Evolutionary conservation across 805 yeast species (phyloP).

Genomic region (Candida glaebosa): DNA sequence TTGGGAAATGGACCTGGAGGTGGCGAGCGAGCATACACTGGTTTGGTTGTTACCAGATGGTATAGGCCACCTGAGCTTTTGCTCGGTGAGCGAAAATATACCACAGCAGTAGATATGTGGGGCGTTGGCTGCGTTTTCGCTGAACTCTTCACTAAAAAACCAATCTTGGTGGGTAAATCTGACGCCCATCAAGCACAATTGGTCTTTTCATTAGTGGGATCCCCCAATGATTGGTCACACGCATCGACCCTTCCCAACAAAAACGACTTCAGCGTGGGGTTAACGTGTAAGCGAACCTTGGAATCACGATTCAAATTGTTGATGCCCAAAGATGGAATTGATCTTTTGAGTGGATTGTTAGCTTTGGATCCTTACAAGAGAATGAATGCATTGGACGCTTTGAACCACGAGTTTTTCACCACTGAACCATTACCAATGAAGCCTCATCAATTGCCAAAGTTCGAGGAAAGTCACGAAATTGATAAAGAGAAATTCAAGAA

Average conservation of each 20-base stretch:
- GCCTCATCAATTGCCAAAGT: slow-evolving; percentile 55
- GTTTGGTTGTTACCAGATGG: slow-evolving; percentile 92
- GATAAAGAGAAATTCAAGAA: slow-evolving; percentile 61
- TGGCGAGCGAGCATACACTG: slow-evolving; percentile 51
- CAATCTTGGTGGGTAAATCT: slow-evolving; percentile 79
- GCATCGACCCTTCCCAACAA: slow-evolving; percentile 57
- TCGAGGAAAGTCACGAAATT: slow-evolving; percentile 87
- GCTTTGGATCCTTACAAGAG: slow-evolving; percentile 69
- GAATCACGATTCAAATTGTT: slow-evolving; percentile 45
- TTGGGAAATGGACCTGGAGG: slow-evolving; percentile 55
- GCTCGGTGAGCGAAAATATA: slow-evolving; percentile 79
- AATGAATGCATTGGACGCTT: slow-evolving; percentile 75
- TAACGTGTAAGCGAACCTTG: slow-evolving; percentile 45
- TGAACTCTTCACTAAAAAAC: slow-evolving; percentile 77
- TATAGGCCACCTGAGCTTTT: slow-evolving; percentile 94
- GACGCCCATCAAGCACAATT: slow-evolving; percentile 85
- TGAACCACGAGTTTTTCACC: slow-evolving; percentile 65
- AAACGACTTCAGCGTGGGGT: slow-evolving; percentile 40
- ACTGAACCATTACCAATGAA: slow-evolving; percentile 62
- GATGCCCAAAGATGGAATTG: slow-evolving; percentile 47
- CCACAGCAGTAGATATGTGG: slow-evolving; percentile 97
- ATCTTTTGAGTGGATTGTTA: slow-evolving; percentile 59
- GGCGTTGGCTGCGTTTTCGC: slow-evolving; percentile 96
- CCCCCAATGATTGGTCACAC: slow-evolving; percentile 69
- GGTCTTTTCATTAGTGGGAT: slow-evolving; percentile 78